A percentile compares a stretch with the other conserved stretches of the same genome.
phyloP scores from a whole-genome alignment of 352 stramenopile genomes.

The Phytopythium sindhum region DNA sequence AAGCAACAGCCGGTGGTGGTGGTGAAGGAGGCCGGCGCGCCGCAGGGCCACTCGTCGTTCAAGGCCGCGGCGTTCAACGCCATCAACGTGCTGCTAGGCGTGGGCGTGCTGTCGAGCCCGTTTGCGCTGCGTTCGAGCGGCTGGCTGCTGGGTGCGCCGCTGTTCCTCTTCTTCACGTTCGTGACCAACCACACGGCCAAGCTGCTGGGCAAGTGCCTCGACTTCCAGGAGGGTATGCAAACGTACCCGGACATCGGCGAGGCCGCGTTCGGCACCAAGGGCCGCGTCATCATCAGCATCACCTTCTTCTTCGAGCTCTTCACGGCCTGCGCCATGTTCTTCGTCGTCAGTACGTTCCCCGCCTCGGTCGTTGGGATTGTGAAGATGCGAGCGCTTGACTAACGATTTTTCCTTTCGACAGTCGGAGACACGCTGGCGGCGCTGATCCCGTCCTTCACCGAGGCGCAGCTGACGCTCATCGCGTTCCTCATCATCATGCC shows the following conservation, averaged over 20 bases:
- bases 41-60: slow-evolving; percentile 61
- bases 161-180: slow-evolving; percentile 84
- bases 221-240: slow-evolving; percentile 80
- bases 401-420: slow-evolving; percentile 13
- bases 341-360: slow-evolving; percentile 61
- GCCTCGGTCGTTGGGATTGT: not conserved
- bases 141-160: slow-evolving; percentile 57
- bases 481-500: slow-evolving; percentile 74
- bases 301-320: slow-evolving; percentile 85
- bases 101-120: slow-evolving; percentile 80
- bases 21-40: slow-evolving; percentile 8
- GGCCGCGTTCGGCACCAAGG: slow-evolving; percentile 67
- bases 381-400: not conserved
- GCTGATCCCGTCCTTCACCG: slow-evolving; percentile 59
- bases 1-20: slow-evolving; percentile 14
- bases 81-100: slow-evolving; percentile 85
- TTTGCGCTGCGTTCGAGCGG: slow-evolving; percentile 80
- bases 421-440: slow-evolving; percentile 74
- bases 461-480: slow-evolving; percentile 60
- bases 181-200: slow-evolving; percentile 87
- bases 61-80: slow-evolving; percentile 78
- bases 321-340: slow-evolving; percentile 74
- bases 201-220: slow-evolving; percentile 73
- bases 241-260: slow-evolving; percentile 85
- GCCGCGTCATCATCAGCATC: slow-evolving; percentile 66